Evolutionary conservation across 1,284 basidiomycete species (phyloP).

Genomic region (Volvariella surrecta): DNA sequence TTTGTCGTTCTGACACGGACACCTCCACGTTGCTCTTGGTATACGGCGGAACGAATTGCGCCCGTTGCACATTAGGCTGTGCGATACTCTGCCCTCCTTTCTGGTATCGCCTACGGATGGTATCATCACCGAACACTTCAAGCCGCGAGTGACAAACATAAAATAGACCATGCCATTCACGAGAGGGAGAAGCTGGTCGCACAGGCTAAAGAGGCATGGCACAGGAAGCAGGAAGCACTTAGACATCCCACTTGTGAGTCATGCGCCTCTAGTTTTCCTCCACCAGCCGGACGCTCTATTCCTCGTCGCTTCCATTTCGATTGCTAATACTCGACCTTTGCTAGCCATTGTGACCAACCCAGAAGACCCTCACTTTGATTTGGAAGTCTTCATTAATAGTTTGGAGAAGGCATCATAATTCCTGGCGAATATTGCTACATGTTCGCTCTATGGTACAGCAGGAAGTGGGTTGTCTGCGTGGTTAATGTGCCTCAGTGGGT

Average conservation of each 20-base stretch:
- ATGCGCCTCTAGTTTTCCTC: slow-evolving; percentile 1
- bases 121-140: slow-evolving; percentile 89
- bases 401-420: slow-evolving; percentile 54
- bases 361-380: slow-evolving; percentile 92
- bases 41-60: too few relatives aligned
- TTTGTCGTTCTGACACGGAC: background rate
- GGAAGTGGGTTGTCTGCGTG: background rate
- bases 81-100: slow-evolving; percentile 88
- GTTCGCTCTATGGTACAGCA: background rate
- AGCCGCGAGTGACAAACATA: slow-evolving; percentile 68
- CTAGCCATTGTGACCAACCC: slow-evolving; percentile 69
- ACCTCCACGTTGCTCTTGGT: background rate
- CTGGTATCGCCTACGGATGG: slow-evolving; percentile 90
- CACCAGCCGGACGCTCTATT: too few relatives aligned
- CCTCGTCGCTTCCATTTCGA: too few relatives aligned
- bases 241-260: slow-evolving; percentile 41
- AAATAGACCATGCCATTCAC: slow-evolving; percentile 59
- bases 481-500: too few relatives aligned
- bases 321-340: slow-evolving; percentile 15
- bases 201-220: slow-evolving; percentile 90
- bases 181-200: slow-evolving; percentile 73
- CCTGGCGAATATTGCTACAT: background rate
- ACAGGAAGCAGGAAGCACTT: slow-evolving; percentile 54
- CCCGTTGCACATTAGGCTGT: slow-evolving; percentile 69
- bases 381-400: slow-evolving; percentile 83